phyloP scores from a whole-genome alignment of 805 yeast species.

The Starmerella apicola region DNA sequence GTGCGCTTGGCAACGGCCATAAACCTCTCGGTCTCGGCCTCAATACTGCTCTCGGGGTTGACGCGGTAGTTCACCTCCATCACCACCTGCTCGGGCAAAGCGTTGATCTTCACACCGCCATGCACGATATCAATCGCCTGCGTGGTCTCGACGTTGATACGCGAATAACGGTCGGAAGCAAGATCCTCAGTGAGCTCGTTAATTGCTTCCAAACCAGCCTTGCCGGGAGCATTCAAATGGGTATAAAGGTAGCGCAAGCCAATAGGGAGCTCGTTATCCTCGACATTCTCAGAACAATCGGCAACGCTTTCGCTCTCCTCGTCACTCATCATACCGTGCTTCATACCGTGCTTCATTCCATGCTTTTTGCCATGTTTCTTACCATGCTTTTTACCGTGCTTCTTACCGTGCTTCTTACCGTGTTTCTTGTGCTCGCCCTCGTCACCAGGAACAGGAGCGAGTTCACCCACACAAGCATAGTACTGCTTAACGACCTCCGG shows the following conservation, averaged over 20 bases:
- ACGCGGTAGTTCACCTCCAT: conserved; percentile 53
- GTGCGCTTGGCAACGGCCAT: conserved; percentile 28
- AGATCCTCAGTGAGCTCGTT: conserved; percentile 14
- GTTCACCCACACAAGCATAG: conserved; percentile 52
- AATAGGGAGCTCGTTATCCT: conserved; percentile 4
- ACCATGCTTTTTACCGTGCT: neutral
- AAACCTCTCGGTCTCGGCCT: conserved; percentile 32
- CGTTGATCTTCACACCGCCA: conserved; percentile 69
- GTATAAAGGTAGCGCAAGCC: neutral
- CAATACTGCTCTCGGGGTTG: conserved; percentile 41
- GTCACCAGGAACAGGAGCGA: conserved; percentile 24
- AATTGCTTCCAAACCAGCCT: neutral
- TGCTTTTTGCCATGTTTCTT: conserved; percentile 1
- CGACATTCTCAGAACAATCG: neutral
- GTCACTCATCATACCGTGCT: neutral
- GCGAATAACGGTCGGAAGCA: conserved; percentile 15
- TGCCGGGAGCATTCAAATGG: conserved; percentile 1
- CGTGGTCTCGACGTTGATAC: conserved; percentile 44
- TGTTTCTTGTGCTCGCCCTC: neutral
- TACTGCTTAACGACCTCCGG: conserved; percentile 49
- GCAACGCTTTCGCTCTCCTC: neutral
- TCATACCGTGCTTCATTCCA: neutral
- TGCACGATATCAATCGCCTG: conserved; percentile 54
- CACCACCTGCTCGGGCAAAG: conserved; percentile 53
- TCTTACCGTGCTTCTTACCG: neutral